Evolutionary conservation across 208 protist genomes (phyloP), one percentile per base, ranked within the genome.

Genomic region (Plasmodiophora brassicae): DNA sequence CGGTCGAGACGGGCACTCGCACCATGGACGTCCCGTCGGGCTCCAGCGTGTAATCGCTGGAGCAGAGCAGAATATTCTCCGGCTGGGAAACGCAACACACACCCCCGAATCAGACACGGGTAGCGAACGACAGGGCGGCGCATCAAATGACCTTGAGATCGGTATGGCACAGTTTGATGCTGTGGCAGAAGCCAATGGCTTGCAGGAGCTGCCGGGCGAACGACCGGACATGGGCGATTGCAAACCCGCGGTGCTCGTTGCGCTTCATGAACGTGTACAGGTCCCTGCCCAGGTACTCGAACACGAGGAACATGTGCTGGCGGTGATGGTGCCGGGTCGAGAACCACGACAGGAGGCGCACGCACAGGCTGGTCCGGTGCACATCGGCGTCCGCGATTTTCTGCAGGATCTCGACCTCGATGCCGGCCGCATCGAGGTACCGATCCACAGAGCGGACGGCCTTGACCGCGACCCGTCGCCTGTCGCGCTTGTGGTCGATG

Each of bases 371-470:
- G 32, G 5, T 36, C 10, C n/a, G 20, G 28, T 87, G 14, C 25
- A 39, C 36, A 35, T 87, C 60, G 38, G 86, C 43, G 5, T 38
- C 65, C 32, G 35, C 1, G 5, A 89, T 88, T 45, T 50, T 88
- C 32, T 84, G 60, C 8, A 89, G 87, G 60, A 89, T 89, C 35
- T 89, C 36, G 41, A 86, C 72, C 35, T 89, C 87, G 28, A 89
- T 71, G 38, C 8, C 1, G 8, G 87, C 87, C 14, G 87, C 87
- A 35, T 89, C 87, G 1, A 89, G 60, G 46, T 89, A 89, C 20
- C 87, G 25, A n/a, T 85, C 83, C 35, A 89, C 87, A 88, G 53
- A 86, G n/a, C 87, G 8, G 14, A 89, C 87, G 5, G 83, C 87
- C 86, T 89, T 89, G 5, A 89, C 60, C 1, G 87, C 87, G 35